Percentiles rank a stretch among this genome's conserved stretches.
These are phyloP conservation scores for Debaryomyces udenii DNA, from an alignment of 1,139 yeast species.

Conservation along the genomic window DNA sequence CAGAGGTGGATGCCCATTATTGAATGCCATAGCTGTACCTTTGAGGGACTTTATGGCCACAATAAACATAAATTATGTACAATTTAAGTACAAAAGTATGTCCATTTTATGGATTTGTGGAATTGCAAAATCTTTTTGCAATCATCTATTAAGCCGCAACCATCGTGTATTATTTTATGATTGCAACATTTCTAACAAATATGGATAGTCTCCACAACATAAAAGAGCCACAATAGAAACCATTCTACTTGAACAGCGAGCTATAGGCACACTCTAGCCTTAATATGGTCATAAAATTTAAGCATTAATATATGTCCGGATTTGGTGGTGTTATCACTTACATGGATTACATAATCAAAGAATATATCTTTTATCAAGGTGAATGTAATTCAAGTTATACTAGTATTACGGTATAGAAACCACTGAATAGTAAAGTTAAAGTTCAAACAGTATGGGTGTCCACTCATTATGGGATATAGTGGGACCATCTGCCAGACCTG, in stretches of 20 bases:
- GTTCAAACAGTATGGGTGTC: constrained; percentile 73
- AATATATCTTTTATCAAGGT: not conserved
- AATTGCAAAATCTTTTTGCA: constrained; percentile 9
- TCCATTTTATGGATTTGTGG: constrained; percentile 9
- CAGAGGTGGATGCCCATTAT: constrained; percentile 8
- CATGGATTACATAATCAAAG: not conserved
- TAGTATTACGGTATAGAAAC: not conserved
- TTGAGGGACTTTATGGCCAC: constrained; percentile 4
- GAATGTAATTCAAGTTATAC: too few relatives aligned
- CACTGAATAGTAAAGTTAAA: not conserved
- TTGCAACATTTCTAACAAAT: too few relatives aligned
- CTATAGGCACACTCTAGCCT: too few relatives aligned
- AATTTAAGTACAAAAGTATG: constrained; percentile 2
- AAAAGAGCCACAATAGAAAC: too few relatives aligned
- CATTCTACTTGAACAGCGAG: too few relatives aligned
- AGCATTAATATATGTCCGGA: too few relatives aligned
- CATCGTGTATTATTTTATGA: too few relatives aligned
- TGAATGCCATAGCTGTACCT: constrained; percentile 4
- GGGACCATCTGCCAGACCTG: constrained; percentile 90
- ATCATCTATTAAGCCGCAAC: constrained; percentile 6
- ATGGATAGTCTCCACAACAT: too few relatives aligned
- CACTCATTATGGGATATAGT: constrained; percentile 92
- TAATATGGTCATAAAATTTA: too few relatives aligned
- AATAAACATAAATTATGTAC: constrained; percentile 1
- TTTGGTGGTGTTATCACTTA: too few relatives aligned